phyloP scores from a whole-genome alignment of 768 basidiomycete genomes.

The Hericium rajendrae region DNA sequence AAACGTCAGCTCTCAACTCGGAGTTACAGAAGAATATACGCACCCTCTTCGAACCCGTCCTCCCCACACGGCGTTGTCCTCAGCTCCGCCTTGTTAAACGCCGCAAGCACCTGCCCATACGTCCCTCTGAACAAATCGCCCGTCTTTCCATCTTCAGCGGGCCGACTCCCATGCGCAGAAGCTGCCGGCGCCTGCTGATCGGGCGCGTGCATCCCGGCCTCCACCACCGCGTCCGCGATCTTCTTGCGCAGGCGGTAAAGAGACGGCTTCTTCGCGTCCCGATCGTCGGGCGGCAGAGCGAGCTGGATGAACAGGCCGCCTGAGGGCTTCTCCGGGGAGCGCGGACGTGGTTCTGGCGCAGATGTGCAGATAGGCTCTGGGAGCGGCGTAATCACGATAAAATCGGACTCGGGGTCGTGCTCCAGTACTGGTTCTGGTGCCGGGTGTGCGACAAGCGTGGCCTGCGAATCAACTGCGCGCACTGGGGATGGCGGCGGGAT shows the following conservation, averaged over 20 bases:
- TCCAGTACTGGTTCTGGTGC: neutral
- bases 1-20: neutral
- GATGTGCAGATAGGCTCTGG: neutral
- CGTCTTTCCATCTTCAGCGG: neutral
- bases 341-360: neutral
- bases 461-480: slow-evolving; percentile 7
- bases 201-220: slow-evolving; percentile 14
- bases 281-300: slow-evolving; percentile 1
- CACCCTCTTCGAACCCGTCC: slow-evolving; percentile 13
- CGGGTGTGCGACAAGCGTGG: slow-evolving; percentile 9
- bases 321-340: slow-evolving; percentile 8
- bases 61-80: slow-evolving; percentile 12
- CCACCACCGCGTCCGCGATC: slow-evolving; percentile 15
- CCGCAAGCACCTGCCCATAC: slow-evolving; percentile 15
- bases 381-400: neutral
- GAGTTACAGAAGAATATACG: neutral
- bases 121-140: slow-evolving; percentile 14
- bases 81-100: slow-evolving; percentile 14
- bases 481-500: neutral
- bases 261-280: slow-evolving; percentile 6
- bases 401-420: neutral
- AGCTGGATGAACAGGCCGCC: slow-evolving; percentile 15
- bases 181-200: neutral
- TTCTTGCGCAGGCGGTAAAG: slow-evolving; percentile 10
- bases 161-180: neutral